Conservation (phyloP, 345 rosid species). For the Brassica nigra region DNA sequence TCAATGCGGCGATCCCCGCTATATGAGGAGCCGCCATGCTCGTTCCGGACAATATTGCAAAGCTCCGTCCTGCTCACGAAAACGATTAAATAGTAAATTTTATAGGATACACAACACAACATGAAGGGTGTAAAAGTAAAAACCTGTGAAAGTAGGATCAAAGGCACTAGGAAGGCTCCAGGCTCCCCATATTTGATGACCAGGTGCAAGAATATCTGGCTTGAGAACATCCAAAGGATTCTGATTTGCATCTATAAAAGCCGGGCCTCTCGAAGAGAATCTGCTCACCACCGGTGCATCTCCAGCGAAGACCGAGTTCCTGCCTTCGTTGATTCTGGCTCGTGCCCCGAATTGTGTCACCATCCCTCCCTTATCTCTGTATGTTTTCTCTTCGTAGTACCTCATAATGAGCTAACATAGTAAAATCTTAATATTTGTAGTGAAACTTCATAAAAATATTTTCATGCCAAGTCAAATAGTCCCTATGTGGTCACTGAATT, state of each 20-base stretch:
- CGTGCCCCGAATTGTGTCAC: constrained; percentile 49
- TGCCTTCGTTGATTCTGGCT: constrained; percentile 68
- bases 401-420: constrained; percentile 48
- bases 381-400: constrained; percentile 64
- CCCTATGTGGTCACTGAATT: neutral
- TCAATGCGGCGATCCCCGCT: constrained; percentile 67
- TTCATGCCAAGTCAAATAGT: neutral
- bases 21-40: constrained; percentile 94
- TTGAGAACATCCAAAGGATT: constrained; percentile 68
- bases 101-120: neutral
- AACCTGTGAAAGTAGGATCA: constrained; percentile 61
- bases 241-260: constrained; percentile 50
- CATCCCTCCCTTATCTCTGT: constrained; percentile 45
- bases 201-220: constrained; percentile 88
- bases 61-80: constrained; percentile 51
- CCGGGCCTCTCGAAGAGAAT: constrained; percentile 85
- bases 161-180: constrained; percentile 80
- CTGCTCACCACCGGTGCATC: constrained; percentile 66
- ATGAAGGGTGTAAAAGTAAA: neutral
- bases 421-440: neutral
- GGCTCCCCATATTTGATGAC: constrained; percentile 92
- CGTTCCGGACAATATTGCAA: constrained; percentile 79
- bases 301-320: constrained; percentile 53
- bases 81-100: neutral
- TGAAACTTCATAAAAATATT: neutral